Conservation (phyloP, 805 yeast species). For the Starmerella sp. region DNA sequence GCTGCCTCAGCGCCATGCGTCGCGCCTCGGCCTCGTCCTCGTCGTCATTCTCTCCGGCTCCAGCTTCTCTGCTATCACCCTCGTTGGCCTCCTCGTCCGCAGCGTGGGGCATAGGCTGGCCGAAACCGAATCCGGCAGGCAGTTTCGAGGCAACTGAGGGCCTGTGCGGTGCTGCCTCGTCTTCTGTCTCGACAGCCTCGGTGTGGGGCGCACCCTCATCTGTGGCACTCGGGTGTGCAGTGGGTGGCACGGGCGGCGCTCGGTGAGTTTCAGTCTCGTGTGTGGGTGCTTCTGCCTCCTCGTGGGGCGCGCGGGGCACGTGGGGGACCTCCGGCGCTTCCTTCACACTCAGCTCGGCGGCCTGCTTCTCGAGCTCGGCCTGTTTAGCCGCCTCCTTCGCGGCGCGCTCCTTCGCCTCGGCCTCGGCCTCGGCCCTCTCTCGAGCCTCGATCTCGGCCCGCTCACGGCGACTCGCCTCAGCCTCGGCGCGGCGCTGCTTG, state of each 20-base stretch:
- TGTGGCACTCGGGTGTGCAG: neutral
- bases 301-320: neutral
- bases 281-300: neutral
- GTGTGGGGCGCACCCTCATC: neutral
- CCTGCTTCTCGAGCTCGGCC: slow-evolving; percentile 6
- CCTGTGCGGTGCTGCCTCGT: neutral
- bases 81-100: neutral
- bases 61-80: neutral
- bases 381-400: slow-evolving; percentile 5
- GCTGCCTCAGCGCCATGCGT: slow-evolving; percentile 66
- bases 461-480: slow-evolving; percentile 14
- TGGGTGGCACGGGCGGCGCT: neutral
- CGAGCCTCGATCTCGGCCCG: slow-evolving; percentile 7
- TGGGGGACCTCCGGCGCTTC: neutral
- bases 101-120: slow-evolving; percentile 1
- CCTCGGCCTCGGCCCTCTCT: slow-evolving; percentile 12
- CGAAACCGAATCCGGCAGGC: slow-evolving; percentile 3
- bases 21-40: slow-evolving; percentile 43
- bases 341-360: slow-evolving; percentile 5
- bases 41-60: slow-evolving; percentile 19
- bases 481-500: slow-evolving; percentile 34
- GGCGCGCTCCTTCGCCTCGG: slow-evolving; percentile 1
- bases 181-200: neutral
- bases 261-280: neutral
- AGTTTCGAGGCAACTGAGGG: neutral